Evolutionary conservation across 2,329 filamentous ascomycete species (phyloP), one percentile per base, ranked within the genome.

Genomic region (Pseudogymnoascus pannorum): DNA sequence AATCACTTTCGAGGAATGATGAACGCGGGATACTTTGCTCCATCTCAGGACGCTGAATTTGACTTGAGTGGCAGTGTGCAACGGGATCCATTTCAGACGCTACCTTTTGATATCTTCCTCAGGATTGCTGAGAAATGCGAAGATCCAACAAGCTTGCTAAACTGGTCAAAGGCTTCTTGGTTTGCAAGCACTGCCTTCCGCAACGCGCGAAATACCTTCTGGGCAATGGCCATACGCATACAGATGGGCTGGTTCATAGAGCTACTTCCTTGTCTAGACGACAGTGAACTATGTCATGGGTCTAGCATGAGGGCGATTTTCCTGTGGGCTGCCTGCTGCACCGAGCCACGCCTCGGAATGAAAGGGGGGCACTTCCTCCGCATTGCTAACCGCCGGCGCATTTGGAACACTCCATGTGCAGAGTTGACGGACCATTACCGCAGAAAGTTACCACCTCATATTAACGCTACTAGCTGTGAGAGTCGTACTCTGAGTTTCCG

Each of bases 301-400:
- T 44, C 40, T 1, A 24, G 20, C 40, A 42, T 40, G 58, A 59
- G 36, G 20, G 58, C 35, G 0, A 16, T 59, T 4, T 59, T 59
- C 59, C 60, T 71, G 12, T 72, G 70, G 67, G 35, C 70, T 7
- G 59, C 69, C 31, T 54, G 40, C 26, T 18, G 61, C 3, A 69
- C 70, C 1, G 62, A 26, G 7, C 64, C 68, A 11, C 60, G 58
- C 3, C 58, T 62, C 7, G 68, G 67, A 4, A 65, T 70, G 61
- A 59, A 58, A n/a, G 20, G 12, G 5, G 68, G 67, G 1, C 65
- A 67, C 1, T 67, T 71, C 6, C 66, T 72, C 66, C 65, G 65
- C 4, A 62, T 73, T 58, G 71, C 72, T 20, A 74, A 73, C 60
- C 68, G 72, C 7, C 64, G 70, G 12, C 68, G 71, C 22, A 72